A percentile compares a stretch with the other conserved stretches of the same genome.
Evolutionary conservation across 441 rosid genomes (phyloP).

Genomic region (Rhodomyrtus psidioides): DNA sequence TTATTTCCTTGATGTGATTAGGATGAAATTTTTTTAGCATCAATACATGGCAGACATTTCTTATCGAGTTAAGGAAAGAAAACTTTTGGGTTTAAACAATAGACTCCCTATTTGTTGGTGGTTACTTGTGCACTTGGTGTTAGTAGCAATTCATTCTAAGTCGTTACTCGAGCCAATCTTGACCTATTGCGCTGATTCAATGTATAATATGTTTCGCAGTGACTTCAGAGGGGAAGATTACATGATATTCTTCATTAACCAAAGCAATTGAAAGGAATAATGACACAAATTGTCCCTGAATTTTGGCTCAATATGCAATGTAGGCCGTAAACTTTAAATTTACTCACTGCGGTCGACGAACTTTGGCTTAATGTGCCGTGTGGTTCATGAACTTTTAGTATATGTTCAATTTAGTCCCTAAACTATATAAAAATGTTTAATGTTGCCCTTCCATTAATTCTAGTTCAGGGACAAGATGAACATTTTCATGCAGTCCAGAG

Average conservation of each 20-base stretch:
- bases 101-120: accelerated
- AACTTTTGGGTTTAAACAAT: neutral
- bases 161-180: neutral
- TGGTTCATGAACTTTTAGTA: too few species aligned
- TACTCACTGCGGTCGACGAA: too few species aligned
- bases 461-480: too few species aligned
- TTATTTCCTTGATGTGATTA: neutral
- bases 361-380: too few species aligned
- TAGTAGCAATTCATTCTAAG: neutral
- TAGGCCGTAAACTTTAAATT: too few species aligned
- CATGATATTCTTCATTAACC: neutral
- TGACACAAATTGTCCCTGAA: too few species aligned
- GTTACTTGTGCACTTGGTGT: neutral
- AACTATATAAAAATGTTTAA: too few species aligned
- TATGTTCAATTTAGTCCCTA: too few species aligned
- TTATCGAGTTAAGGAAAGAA: accelerated
- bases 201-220: neutral
- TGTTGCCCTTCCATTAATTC: too few species aligned
- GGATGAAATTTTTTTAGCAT: neutral
- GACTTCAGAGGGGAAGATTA: neutral
- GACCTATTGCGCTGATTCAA: neutral
- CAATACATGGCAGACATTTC: neutral
- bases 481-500: too few species aligned
- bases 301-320: too few species aligned
- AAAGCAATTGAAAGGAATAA: neutral